Evolutionary conservation across 495 filamentous ascomycete species (phyloP), one percentile per base, ranked within the genome.

Genomic region (Penicillium coprophilum): DNA sequence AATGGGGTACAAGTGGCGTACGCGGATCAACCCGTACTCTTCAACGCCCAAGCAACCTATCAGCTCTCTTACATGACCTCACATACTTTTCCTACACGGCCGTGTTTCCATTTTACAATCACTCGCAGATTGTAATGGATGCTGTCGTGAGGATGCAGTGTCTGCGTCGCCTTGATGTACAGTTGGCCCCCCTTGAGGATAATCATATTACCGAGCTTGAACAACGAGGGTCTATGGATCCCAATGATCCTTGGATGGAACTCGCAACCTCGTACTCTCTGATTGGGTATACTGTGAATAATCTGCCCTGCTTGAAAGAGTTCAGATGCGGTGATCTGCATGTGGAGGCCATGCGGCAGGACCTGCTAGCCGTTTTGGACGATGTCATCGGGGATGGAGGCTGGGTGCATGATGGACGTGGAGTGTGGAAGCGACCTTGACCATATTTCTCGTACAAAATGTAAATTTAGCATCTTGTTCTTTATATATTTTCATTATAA

Each of bases 51-150:
- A 11, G 10, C 15, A 21, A 50, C 1, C 32, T 65, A 20, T 41
- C 62, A 2, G 23, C n/a, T 15, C 46, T 62, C 28, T 45, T 77
- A 5, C 34, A 54, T 9, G 48, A 47, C 6, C 55, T 78, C n/a
- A 64, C 59, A 2, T 61, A 61, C 6, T 72, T 78, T 50, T 62
- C 63, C 31, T 78, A 77, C 47, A 73, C 69, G 6, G 73, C 75
- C 0, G 69, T 78, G 12, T 77, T 78, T 38, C 75, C 75, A 3
- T 77, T 77, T 49, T 77, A 73, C 56, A 78, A 76, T 31, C 74
- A 77, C 38, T 67, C 75, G 21, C 66, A 75, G 17, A 47, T 71
- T 1, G 68, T 78, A 0, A 58, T 74, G 7, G 65, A 71, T 55
- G 60, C 58, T 0, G 50, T 76, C 4, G 46, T 49, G 1, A 24